These are phyloP conservation scores for Isatis lusitanica DNA, from an alignment of 441 rosid genomes.

Conservation along the genomic window DNA sequence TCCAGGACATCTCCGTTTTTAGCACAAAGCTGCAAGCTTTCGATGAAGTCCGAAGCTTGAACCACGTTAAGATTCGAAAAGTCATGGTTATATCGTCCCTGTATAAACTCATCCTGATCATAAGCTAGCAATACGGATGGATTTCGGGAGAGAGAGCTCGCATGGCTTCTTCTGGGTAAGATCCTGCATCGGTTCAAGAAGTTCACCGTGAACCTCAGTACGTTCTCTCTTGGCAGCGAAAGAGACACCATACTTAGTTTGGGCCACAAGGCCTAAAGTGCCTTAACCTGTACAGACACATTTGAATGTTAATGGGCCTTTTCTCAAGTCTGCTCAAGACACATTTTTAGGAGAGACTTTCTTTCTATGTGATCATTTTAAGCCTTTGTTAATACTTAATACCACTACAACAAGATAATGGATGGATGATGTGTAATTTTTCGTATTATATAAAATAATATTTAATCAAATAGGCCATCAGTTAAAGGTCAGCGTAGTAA, in stretches of 20 bases:
- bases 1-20: slow-evolving; percentile 35
- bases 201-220: background rate
- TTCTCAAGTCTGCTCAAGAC: background rate
- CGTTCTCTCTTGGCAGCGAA: slow-evolving; percentile 7
- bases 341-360: background rate
- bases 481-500: background rate
- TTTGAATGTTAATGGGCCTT: slow-evolving; percentile 9
- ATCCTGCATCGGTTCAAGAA: slow-evolving; percentile 19
- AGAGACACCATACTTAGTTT: slow-evolving; percentile 30
- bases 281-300: background rate
- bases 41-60: slow-evolving; percentile 41
- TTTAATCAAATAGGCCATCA: background rate
- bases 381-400: no score
- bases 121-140: background rate
- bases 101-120: background rate
- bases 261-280: slow-evolving; percentile 10
- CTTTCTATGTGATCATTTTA: background rate
- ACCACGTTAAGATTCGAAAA: background rate
- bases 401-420: no score
- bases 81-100: background rate
- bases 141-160: background rate
- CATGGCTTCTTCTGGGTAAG: slow-evolving; percentile 1
- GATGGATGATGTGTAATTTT: no score
- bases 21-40: slow-evolving; percentile 48
- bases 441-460: background rate